Evolutionary conservation across 2,329 filamentous ascomycete species (phyloP), one percentile per base, ranked within the genome.

Genomic region (Sporothrix humicola): DNA sequence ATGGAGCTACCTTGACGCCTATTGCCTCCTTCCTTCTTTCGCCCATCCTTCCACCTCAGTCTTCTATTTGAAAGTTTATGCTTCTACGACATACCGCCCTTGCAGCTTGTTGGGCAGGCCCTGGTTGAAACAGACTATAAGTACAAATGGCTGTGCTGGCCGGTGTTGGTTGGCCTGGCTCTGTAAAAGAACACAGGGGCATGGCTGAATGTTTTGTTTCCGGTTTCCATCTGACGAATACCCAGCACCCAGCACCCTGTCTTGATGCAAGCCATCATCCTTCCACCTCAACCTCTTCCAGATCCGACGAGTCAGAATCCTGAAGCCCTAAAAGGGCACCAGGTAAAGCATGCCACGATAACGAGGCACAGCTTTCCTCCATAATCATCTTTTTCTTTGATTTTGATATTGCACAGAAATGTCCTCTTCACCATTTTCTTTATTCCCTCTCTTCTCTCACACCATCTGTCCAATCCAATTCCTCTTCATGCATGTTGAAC

Each of bases 151-250:
- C 42, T 23, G 46, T 69, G 46, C 20, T 69, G 65, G 46, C 65
- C 23, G 26, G 46, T 31, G 63, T 10, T 68, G 20, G 63, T 52
- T 68, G 63, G 63, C 15, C 63, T 6, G 17, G 61, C 44, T 26
- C 23, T 26, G 23, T 26, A 7, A 65, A 61, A 44, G 44, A 20
- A 8, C 37, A 63, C 56, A 17, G 56, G 23, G 26, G 56, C 56
- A 10, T 59, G 56, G 56, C 56, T 26, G 13, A 37, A 59, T 59
- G 56, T 59, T 59, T 59, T 59, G 56, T 59, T 59, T 59, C 56
- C 26, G 26, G 56, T 59, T 26, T 31, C 13, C 37, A 37, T 37
- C 56, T 59, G 15, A 31, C 54, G 13, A 31, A 13, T 59, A 31
- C 26, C 2, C 13, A 56, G 56, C 37, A 37, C 56, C 31, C 7